Evolutionary conservation across 495 filamentous ascomycete genomes (phyloP).

Genomic region (Chaetomium cochliodes): DNA sequence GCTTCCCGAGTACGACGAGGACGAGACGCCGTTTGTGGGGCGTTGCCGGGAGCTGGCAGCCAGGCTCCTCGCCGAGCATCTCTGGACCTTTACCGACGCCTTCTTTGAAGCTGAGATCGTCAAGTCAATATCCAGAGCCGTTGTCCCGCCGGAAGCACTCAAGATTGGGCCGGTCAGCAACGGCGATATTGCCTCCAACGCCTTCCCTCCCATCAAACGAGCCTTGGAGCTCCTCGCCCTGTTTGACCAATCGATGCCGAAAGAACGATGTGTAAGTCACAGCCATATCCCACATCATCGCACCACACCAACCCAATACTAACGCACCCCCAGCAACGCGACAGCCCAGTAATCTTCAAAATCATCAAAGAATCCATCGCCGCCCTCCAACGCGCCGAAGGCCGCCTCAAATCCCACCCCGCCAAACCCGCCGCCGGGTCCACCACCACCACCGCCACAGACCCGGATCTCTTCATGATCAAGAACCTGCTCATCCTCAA

Average conservation of each 20-base stretch:
- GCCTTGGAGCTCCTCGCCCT: conserved; percentile 80
- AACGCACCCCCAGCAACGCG: conserved; percentile 49
- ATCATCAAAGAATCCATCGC: conserved; percentile 49
- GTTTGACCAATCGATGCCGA: conserved; percentile 67
- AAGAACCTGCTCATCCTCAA: conserved; percentile 89
- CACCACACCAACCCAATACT: conserved; percentile 13
- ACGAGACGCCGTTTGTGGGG: conserved; percentile 69
- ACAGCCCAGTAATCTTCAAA: conserved; percentile 50
- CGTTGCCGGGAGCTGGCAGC: conserved; percentile 64
- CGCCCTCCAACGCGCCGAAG: conserved; percentile 53
- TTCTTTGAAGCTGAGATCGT: conserved; percentile 53
- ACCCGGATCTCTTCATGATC: conserved; percentile 83
- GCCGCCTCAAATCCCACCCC: conserved; percentile 43
- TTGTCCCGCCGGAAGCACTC: conserved; percentile 42
- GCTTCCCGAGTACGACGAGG: conserved; percentile 70
- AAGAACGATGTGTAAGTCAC: conserved; percentile 67
- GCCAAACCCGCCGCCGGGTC: conserved; percentile 23
- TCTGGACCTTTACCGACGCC: conserved; percentile 53
- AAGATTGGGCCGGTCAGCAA: conserved; percentile 42
- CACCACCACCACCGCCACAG: conserved; percentile 41
- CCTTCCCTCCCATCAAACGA: conserved; percentile 63
- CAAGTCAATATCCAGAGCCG: conserved; percentile 50
- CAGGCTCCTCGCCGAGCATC: conserved; percentile 52
- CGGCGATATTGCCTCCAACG: conserved; percentile 56
- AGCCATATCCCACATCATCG: not conserved